phyloP scores from a whole-genome alignment of 495 filamentous ascomycete species.

The Cudoniella acicularis region DNA sequence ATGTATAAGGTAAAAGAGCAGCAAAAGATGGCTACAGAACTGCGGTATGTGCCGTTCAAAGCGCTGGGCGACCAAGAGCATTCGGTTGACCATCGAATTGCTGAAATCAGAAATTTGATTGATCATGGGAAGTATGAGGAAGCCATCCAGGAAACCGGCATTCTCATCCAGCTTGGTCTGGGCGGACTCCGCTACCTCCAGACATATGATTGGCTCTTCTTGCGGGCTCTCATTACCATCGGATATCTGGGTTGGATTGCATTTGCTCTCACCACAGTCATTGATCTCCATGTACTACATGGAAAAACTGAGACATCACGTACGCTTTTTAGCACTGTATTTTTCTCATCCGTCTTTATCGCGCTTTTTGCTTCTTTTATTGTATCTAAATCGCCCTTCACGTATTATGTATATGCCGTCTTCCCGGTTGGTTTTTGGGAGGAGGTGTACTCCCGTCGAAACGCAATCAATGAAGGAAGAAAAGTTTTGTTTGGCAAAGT shows the following conservation, averaged over 20 bases:
- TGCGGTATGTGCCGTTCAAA: conserved; percentile 72
- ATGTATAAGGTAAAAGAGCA: conserved; percentile 97
- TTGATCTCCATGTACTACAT: conserved; percentile 85
- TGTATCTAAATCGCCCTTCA: conserved; percentile 72
- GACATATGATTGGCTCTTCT: conserved; percentile 95
- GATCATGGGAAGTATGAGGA: conserved; percentile 60
- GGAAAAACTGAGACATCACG: conserved; percentile 64
- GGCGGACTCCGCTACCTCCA: conserved; percentile 91
- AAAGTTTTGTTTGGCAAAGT: conserved; percentile 67
- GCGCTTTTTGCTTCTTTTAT: conserved; percentile 74
- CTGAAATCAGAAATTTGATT: conserved; percentile 64
- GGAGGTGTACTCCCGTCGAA: conserved; percentile 79
- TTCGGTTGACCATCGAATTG: conserved; percentile 65
- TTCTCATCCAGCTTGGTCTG: conserved; percentile 71
- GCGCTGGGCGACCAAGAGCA: conserved; percentile 55
- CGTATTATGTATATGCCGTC: conserved; percentile 88
- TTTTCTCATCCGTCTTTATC: conserved; percentile 74
- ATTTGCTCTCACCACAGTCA: conserved; percentile 86
- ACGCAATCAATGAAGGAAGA: conserved; percentile 63
- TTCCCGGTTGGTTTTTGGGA: conserved; percentile 97
- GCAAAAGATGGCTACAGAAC: conserved; percentile 67
- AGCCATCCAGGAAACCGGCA: conserved; percentile 71
- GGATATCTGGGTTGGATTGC: conserved; percentile 97
- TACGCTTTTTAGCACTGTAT: conserved; percentile 51
- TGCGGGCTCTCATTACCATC: conserved; percentile 85